These are phyloP conservation scores for Malassezia brasiliensis DNA, from an alignment of 1,284 basidiomycete genomes.

Conservation along the genomic window DNA sequence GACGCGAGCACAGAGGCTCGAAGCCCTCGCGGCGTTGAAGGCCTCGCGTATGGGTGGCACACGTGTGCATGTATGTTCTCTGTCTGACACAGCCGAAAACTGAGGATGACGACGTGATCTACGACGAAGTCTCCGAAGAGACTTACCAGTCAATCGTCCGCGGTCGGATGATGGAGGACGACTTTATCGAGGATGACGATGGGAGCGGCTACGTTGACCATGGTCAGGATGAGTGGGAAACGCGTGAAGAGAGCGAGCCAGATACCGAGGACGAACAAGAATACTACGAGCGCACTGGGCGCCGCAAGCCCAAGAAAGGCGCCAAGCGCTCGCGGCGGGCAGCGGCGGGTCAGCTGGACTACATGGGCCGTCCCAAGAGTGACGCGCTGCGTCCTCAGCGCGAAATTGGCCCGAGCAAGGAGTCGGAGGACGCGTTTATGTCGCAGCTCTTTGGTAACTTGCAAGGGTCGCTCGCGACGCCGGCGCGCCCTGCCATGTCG, in stretches of 20 bases:
- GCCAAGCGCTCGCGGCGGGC: constrained; percentile 22
- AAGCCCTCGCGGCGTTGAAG: constrained; percentile 42
- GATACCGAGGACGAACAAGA: constrained; percentile 41
- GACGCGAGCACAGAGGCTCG: constrained; percentile 30
- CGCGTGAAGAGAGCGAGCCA: constrained; percentile 38
- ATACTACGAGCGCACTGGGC: constrained; percentile 43
- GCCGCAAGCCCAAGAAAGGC: constrained; percentile 39
- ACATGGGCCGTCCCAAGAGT: constrained; percentile 2
- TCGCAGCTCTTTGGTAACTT: constrained; percentile 37
- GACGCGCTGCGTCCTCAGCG: neutral
- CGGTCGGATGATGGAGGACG: constrained; percentile 73
- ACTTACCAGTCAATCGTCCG: constrained; percentile 79
- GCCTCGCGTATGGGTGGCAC: constrained; percentile 32
- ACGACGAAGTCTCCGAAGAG: constrained; percentile 85
- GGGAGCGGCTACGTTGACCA: constrained; percentile 86
- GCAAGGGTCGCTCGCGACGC: constrained; percentile 18
- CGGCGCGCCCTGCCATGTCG: constrained; percentile 4
- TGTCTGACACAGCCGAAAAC: neutral
- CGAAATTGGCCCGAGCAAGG: constrained; percentile 21
- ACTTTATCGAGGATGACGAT: constrained; percentile 87
- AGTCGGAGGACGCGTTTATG: constrained; percentile 48
- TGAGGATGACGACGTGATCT: constrained; percentile 58
- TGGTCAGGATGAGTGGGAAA: constrained; percentile 81
- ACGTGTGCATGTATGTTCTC: neutral
- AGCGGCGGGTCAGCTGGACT: constrained; percentile 11